A percentile compares a stretch with the other conserved stretches of the same genome.
Evolutionary conservation across 257 asterid genomes (phyloP).

Genomic region (Hygrophila difformis): DNA sequence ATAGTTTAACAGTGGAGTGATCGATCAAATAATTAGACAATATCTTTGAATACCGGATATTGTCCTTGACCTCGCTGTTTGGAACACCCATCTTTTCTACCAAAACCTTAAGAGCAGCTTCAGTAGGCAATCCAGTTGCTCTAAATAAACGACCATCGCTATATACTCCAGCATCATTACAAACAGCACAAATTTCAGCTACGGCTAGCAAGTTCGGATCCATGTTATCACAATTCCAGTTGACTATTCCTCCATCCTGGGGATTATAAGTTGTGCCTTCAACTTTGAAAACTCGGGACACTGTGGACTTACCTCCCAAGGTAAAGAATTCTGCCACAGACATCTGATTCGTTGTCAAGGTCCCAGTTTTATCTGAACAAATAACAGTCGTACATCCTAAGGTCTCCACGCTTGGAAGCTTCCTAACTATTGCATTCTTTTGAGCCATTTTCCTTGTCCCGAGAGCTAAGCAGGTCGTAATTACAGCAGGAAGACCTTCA

Average conservation of each 20-base stretch:
- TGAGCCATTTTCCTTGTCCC: constrained; percentile 99
- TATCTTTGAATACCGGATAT: constrained; percentile 36
- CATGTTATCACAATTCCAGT: constrained; percentile 57
- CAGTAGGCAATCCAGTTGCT: constrained; percentile 92
- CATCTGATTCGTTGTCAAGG: constrained; percentile 97
- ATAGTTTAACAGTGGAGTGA: constrained; percentile 40
- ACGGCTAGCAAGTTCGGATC: constrained; percentile 80
- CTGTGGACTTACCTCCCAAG: constrained; percentile 45
- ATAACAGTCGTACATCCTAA: constrained; percentile 99
- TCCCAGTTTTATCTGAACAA: constrained; percentile 97
- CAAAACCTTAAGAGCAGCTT: constrained; percentile 95
- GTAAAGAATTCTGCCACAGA: constrained; percentile 83
- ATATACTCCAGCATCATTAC: constrained; percentile 92
- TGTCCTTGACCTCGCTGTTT: constrained; percentile 34
- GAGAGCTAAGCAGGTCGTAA: constrained; percentile 95
- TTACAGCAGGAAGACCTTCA: constrained; percentile 96
- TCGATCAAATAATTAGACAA: constrained; percentile 55
- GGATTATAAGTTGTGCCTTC: constrained; percentile 86
- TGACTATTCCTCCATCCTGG: constrained; percentile 72
- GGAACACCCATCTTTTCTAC: constrained; percentile 98
- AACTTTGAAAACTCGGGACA: constrained; percentile 53
- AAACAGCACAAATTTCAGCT: constrained; percentile 87
- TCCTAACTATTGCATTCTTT: constrained; percentile 96
- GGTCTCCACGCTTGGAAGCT: constrained; percentile 98
- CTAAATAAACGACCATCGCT: constrained; percentile 52